phyloP scores from a whole-genome alignment of 2,329 filamentous ascomycete species.

The Phialophora macrospora region DNA sequence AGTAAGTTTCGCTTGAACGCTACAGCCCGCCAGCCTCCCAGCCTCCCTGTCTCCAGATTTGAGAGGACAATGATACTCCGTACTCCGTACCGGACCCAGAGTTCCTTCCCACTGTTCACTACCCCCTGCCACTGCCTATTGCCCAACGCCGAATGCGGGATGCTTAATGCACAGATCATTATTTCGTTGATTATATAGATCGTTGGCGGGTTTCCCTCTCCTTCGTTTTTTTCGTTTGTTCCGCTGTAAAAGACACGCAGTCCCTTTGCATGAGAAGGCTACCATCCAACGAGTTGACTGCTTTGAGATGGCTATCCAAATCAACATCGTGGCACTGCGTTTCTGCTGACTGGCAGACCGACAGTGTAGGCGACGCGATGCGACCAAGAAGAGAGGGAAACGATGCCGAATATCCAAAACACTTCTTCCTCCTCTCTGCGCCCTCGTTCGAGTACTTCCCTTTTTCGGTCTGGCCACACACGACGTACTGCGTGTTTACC shows the following conservation, averaged over 20 bases:
- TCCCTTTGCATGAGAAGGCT: not conserved
- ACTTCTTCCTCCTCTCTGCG: not conserved
- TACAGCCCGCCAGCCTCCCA: too few relatives aligned
- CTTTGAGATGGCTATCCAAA: not conserved
- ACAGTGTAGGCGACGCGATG: not conserved
- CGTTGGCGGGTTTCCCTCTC: not conserved
- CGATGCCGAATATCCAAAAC: slow-evolving; percentile 1
- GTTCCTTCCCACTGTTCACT: too few relatives aligned
- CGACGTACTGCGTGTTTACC: slow-evolving; percentile 19
- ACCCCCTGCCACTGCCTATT: too few relatives aligned
- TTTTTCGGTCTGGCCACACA: not conserved
- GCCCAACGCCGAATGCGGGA: too few relatives aligned
- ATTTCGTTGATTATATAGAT: not conserved
- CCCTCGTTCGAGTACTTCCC: not conserved
- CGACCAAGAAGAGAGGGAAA: not conserved
- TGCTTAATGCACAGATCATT: not conserved
- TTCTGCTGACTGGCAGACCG: not conserved
- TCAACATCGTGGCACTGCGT: not conserved
- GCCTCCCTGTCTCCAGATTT: too few relatives aligned
- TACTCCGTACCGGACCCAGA: not conserved
- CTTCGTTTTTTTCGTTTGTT: not conserved
- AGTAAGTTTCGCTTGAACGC: too few relatives aligned
- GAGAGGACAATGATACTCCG: not conserved
- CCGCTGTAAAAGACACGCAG: not conserved
- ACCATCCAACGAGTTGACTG: not conserved